Percentiles rank a stretch among this genome's conserved stretches.
phyloP scores from a whole-genome alignment of 2,329 filamentous ascomycete species.

The Madurella mycetomatis region DNA sequence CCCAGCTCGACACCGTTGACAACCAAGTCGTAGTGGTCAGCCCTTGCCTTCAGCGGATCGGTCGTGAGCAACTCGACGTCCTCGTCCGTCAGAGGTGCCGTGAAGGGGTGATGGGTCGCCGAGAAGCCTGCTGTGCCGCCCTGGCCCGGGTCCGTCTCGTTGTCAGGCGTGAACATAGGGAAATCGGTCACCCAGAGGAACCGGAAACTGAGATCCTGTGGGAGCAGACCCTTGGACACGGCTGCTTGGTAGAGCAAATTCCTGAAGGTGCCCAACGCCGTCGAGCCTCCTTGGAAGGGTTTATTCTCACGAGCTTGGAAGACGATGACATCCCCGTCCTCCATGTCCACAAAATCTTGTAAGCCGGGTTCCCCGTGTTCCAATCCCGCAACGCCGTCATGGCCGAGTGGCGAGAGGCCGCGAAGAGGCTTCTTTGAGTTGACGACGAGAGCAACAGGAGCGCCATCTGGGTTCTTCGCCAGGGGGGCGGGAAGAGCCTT shows the following conservation, averaged over 20 bases:
- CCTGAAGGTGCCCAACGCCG: slow-evolving; percentile 67
- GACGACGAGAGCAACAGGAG: slow-evolving; percentile 72
- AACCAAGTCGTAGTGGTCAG: slow-evolving; percentile 93
- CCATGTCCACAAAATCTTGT: slow-evolving; percentile 34
- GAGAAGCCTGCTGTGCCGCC: slow-evolving; percentile 75
- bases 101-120: slow-evolving; percentile 94
- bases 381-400: slow-evolving; percentile 57
- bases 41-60: slow-evolving; percentile 67
- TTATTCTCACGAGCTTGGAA: slow-evolving; percentile 70
- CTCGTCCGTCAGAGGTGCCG: slow-evolving; percentile 66
- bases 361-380: slow-evolving; percentile 17
- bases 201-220: slow-evolving; percentile 46
- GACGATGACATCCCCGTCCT: slow-evolving; percentile 74
- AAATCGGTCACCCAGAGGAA: slow-evolving; percentile 89
- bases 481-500: slow-evolving; percentile 58
- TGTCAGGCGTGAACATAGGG: slow-evolving; percentile 80
- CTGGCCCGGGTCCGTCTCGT: slow-evolving; percentile 67
- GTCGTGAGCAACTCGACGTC: slow-evolving; percentile 72
- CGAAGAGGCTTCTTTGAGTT: slow-evolving; percentile 69
- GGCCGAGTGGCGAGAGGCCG: slow-evolving; percentile 74
- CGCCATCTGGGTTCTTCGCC: slow-evolving; percentile 66
- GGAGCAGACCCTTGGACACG: slow-evolving; percentile 56
- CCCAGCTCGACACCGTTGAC: slow-evolving; percentile 93
- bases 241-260: slow-evolving; percentile 65
- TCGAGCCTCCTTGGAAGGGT: slow-evolving; percentile 65